phyloP scores from a whole-genome alignment of 2,329 filamentous ascomycete species.

The Dissoconium aciculare region DNA sequence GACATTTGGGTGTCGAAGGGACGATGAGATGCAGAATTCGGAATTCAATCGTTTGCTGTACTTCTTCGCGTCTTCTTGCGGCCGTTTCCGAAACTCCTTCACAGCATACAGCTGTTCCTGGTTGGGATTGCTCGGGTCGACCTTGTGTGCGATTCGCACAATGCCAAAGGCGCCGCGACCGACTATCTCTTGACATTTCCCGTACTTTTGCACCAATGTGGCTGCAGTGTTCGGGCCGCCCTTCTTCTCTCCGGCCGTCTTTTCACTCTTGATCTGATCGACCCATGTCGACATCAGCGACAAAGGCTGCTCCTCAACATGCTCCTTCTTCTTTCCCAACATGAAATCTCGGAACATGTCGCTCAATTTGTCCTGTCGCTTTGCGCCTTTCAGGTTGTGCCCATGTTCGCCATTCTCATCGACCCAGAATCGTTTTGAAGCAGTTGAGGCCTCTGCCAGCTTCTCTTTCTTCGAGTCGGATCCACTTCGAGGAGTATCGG shows the following conservation, averaged over 20 bases:
- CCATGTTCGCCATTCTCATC: slow-evolving; percentile 58
- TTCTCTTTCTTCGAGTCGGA: slow-evolving; percentile 16
- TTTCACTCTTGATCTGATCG: slow-evolving; percentile 76
- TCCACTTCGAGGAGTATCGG: slow-evolving; percentile 3
- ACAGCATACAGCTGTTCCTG: slow-evolving; percentile 88
- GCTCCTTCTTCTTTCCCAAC: slow-evolving; percentile 63
- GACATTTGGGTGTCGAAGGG: slow-evolving; percentile 88
- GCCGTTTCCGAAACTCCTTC: slow-evolving; percentile 90
- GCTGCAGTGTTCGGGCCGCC: slow-evolving; percentile 57
- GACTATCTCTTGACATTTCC: slow-evolving; percentile 94
- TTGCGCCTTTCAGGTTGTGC: slow-evolving; percentile 77
- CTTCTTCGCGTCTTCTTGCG: slow-evolving; percentile 89
- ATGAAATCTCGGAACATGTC: slow-evolving; percentile 82
- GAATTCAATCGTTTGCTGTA: slow-evolving; percentile 95
- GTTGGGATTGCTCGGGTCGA: slow-evolving; percentile 59
- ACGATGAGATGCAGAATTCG: slow-evolving; percentile 97
- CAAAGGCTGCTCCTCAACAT: slow-evolving; percentile 58
- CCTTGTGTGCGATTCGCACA: slow-evolving; percentile 93
- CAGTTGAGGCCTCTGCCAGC: slow-evolving; percentile 6
- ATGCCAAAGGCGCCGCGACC: slow-evolving; percentile 94
- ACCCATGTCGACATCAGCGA: slow-evolving; percentile 95
- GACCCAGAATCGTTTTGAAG: slow-evolving; percentile 39
- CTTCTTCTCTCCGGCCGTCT: slow-evolving; percentile 58
- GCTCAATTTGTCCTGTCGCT: slow-evolving; percentile 84
- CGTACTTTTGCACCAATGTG: slow-evolving; percentile 88